Evolutionary conservation across 2,329 filamentous ascomycete species (phyloP), one percentile per base, ranked within the genome.

Genomic region (Zymoseptoria brevis): DNA sequence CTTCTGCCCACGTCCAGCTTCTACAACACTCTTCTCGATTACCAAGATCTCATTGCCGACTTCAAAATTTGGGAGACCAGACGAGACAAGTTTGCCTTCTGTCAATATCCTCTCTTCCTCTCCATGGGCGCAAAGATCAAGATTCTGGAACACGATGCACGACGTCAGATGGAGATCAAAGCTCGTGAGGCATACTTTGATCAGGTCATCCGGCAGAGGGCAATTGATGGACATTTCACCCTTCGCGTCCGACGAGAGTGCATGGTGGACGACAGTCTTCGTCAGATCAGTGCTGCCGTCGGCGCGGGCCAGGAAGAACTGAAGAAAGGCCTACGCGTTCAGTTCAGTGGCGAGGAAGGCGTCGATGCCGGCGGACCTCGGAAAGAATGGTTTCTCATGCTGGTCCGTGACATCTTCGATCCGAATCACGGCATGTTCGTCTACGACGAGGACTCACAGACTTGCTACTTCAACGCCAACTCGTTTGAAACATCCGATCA

Each of bases 41-140:
- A 90, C 67, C 84, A 87, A n/a, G 90, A 96, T 69, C 79, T 96
- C 6, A 83, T 94, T 53, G 83, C 83, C 0, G 92, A 96, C 71
- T 96, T 95, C 68, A 90, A 96, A 69, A 81, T 84, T 8, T 96
- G 92, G 92, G 91, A 96, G 71, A 81, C 83, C 4, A 87, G 83
- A 64, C 81, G 82, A 55, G 81, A 81, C 19, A 89, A 85, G 65
- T 96, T 96, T 70, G 83, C 89, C 0, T 96, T 96, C 70, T 96
- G 91, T 71, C 90, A 96, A 71, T 96, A 95, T 68, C 90, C 92
- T 0, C 95, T 96, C 68, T 86, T 96, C 66, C 79, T 96, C 49
- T 96, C 90, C 62, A 91, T 96, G 64, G 92, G 90, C 79, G 88
- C 91, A 26, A 96, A 96, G 74, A 96, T 94, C 60, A 87, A 87